These are phyloP conservation scores for Fusarium stilboides DNA, from an alignment of 2,329 filamentous ascomycete species.

Conservation along the genomic window DNA sequence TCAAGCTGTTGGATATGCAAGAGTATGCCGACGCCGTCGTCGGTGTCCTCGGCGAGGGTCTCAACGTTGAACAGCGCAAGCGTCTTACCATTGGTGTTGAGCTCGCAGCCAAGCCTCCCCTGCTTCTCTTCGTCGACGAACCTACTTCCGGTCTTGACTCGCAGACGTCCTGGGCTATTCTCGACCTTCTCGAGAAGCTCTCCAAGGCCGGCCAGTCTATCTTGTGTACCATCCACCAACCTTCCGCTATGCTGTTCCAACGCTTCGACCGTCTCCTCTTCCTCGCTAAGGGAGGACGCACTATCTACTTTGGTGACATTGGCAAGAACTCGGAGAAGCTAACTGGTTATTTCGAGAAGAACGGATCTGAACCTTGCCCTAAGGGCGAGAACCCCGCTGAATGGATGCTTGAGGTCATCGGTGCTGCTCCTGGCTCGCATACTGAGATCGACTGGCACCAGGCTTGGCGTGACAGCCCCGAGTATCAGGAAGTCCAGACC, in stretches of 20 bases:
- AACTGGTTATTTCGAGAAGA: slow-evolving; percentile 42
- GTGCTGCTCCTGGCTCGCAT: slow-evolving; percentile 44
- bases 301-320: slow-evolving; percentile 49
- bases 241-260: slow-evolving; percentile 56
- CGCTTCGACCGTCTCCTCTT: slow-evolving; percentile 72
- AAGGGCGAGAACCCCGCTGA: slow-evolving; percentile 47
- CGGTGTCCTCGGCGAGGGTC: slow-evolving; percentile 58
- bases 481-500: slow-evolving; percentile 64
- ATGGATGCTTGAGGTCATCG: slow-evolving; percentile 50
- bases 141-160: slow-evolving; percentile 70
- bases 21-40: slow-evolving; percentile 71
- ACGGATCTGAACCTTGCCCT: slow-evolving; percentile 41
- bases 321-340: slow-evolving; percentile 46
- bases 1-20: slow-evolving; percentile 68
- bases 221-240: slow-evolving; percentile 68
- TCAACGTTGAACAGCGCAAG: slow-evolving; percentile 68
- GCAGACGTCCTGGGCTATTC: slow-evolving; percentile 79
- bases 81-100: slow-evolving; percentile 67
- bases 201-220: slow-evolving; percentile 66
- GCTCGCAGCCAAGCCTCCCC: slow-evolving; percentile 60
- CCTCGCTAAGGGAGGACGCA: slow-evolving; percentile 48
- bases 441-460: slow-evolving; percentile 47
- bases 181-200: slow-evolving; percentile 78
- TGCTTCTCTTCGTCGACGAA: slow-evolving; percentile 69
- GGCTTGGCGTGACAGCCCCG: slow-evolving; percentile 57